A percentile compares a stretch with the other conserved stretches of the same genome.
These are phyloP conservation scores for Aureobasidium sp. DNA, from an alignment of 2,329 filamentous ascomycete genomes.

Conservation along the genomic window DNA sequence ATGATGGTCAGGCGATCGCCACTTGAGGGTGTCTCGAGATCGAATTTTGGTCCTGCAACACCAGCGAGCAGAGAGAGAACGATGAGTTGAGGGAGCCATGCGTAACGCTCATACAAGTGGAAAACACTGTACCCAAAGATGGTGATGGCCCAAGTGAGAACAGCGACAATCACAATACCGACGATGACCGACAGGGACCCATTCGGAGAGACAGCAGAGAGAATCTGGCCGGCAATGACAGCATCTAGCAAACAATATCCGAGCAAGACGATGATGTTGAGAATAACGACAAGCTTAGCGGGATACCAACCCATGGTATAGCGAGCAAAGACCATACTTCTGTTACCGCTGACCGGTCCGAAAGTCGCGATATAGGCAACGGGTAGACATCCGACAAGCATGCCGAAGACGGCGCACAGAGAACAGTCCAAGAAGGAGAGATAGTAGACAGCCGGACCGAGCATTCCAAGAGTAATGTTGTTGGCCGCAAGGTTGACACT, in stretches of 20 bases:
- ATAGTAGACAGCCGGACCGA: constrained; percentile 65
- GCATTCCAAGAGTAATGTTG: constrained; percentile 70
- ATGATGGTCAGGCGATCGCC: constrained; percentile 58
- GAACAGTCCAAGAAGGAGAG: constrained; percentile 65
- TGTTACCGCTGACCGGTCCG: constrained; percentile 66
- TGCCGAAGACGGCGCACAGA: constrained; percentile 64
- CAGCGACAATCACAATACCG: constrained; percentile 70
- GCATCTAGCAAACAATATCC: constrained; percentile 69
- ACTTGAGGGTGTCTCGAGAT: constrained; percentile 55
- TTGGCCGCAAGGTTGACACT: constrained; percentile 70
- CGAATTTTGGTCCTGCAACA: constrained; percentile 66
- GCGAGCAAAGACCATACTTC: constrained; percentile 68
- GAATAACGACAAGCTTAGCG: constrained; percentile 66
- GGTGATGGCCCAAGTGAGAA: constrained; percentile 70
- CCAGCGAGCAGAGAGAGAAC: constrained; percentile 69
- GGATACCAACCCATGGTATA: constrained; percentile 74
- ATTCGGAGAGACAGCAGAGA: constrained; percentile 67
- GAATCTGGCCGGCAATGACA: constrained; percentile 73
- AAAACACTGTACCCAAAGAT: constrained; percentile 75
- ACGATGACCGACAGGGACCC: constrained; percentile 69
- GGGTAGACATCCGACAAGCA: constrained; percentile 59
- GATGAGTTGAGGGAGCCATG: constrained; percentile 70
- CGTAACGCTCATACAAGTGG: constrained; percentile 74
- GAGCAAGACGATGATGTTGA: constrained; percentile 69
- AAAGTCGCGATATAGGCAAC: constrained; percentile 69